Conservation (phyloP, 345 rosid species). For the Theobroma cacao region DNA sequence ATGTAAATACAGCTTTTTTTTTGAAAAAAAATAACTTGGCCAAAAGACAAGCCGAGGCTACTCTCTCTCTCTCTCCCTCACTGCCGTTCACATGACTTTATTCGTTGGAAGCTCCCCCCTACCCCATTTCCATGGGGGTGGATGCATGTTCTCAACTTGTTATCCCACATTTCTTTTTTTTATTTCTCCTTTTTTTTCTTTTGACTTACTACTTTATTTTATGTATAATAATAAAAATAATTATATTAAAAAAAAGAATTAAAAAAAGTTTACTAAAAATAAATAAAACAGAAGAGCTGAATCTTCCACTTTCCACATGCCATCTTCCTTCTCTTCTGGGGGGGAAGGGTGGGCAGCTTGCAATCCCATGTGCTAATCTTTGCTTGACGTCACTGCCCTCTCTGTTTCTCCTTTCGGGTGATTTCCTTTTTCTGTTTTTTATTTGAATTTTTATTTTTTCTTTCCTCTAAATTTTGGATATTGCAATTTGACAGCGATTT, state of each 20-base stretch:
- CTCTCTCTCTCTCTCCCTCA: too few relatives aligned
- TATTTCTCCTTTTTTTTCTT: not conserved
- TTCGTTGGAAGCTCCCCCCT: conserved; percentile 34
- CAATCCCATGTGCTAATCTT: conserved; percentile 43
- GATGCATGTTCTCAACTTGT: conserved; percentile 44
- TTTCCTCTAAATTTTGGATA: not conserved
- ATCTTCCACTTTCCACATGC: conserved; percentile 35
- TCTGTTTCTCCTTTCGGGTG: not conserved
- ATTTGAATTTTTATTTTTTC: not conserved
- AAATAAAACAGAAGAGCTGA: conserved; percentile 9
- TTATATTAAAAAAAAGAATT: not conserved
- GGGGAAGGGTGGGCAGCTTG: conserved; percentile 9
- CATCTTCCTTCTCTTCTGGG: conserved; percentile 21
- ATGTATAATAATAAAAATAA: not conserved
- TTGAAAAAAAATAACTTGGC: not conserved
- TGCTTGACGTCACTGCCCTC: conserved; percentile 19
- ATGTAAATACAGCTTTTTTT: conserved; percentile 2
- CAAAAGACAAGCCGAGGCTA: conserved; percentile 19
- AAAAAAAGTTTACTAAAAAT: not conserved
- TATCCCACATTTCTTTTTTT: not conserved
- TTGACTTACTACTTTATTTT: not conserved
- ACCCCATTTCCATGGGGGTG: conserved; percentile 40
- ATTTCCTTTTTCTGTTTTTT: too few relatives aligned
- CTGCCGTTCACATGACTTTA: conserved; percentile 45
- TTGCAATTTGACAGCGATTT: conserved; percentile 37